These are phyloP conservation scores for Teunomyces kruisii DNA, from an alignment of 805 yeast species.

Conservation along the genomic window DNA sequence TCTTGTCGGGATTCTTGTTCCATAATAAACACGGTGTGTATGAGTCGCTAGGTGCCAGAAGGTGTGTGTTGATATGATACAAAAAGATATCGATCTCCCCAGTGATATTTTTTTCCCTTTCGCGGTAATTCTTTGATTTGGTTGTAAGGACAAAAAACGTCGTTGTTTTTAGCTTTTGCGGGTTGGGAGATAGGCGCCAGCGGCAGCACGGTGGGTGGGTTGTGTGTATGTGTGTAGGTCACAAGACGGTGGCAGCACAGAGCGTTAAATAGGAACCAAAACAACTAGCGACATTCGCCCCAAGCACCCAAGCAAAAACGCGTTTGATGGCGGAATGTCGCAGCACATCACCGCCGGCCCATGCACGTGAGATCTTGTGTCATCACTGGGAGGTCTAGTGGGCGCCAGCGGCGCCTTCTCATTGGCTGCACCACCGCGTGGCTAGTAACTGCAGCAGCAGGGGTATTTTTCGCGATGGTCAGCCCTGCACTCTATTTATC, in stretches of 20 bases:
- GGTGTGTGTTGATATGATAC: neutral
- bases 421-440: neutral
- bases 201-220: too few relatives aligned
- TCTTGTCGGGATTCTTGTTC: neutral
- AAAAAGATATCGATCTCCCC: neutral
- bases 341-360: neutral
- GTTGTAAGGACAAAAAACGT: too few relatives aligned
- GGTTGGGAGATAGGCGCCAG: too few relatives aligned
- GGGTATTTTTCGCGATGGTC: neutral
- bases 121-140: neutral
- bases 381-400: neutral
- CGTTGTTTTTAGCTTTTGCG: too few relatives aligned
- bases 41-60: neutral
- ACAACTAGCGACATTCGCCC: too few relatives aligned
- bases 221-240: too few relatives aligned
- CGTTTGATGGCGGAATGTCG: constrained; percentile 1
- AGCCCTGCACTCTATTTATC: neutral
- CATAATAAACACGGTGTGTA: neutral
- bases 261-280: neutral
- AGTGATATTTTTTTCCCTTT: neutral
- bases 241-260: too few relatives aligned
- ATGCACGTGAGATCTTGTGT: constrained; percentile 1
- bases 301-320: neutral
- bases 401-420: neutral
- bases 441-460: too few relatives aligned